A percentile compares a stretch with the other conserved stretches of the same genome.
Conservation (phyloP, 2,329 filamentous ascomycete species). For the Plectosphaerella plurivora region DNA sequence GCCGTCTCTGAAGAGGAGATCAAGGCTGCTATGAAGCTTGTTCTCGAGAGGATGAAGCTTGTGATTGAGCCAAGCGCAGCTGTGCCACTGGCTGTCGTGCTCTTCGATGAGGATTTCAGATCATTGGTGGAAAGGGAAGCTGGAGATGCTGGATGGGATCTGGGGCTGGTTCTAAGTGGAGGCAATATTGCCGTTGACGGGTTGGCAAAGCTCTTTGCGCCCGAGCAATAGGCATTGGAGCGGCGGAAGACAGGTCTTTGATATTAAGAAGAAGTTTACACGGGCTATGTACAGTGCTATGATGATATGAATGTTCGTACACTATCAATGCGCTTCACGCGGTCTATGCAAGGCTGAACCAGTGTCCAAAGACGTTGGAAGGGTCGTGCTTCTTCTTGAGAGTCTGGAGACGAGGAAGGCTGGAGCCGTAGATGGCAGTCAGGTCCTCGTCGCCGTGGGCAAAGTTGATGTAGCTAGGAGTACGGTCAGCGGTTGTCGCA, state of each 20-base stretch:
- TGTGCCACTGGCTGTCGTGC: conserved; percentile 75
- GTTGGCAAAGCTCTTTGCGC: conserved; percentile 45
- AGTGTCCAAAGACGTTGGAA: conserved; percentile 19
- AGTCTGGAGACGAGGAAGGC: conserved; percentile 16
- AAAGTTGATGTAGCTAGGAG: conserved; percentile 25
- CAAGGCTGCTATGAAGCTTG: conserved; percentile 66
- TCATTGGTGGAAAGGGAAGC: conserved; percentile 64
- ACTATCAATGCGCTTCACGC: no score
- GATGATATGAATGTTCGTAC: no score
- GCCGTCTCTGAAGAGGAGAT: conserved; percentile 82
- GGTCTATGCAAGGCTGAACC: conserved; percentile 14
- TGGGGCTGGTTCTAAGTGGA: conserved; percentile 56
- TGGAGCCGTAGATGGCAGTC: conserved; percentile 18
- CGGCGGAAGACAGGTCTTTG: no score
- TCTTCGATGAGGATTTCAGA: conserved; percentile 85
- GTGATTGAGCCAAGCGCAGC: conserved; percentile 85
- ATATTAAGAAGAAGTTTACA: no score
- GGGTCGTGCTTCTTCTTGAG: conserved; percentile 23
- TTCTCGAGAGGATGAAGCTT: conserved; percentile 84
- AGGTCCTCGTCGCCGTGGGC: conserved; percentile 24
- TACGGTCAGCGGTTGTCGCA: neutral
- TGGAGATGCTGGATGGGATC: conserved; percentile 69
- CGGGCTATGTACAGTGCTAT: no score
- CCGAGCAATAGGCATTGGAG: no score
- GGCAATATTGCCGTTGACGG: conserved; percentile 55